Base-by-base conservation (phyloP, 2,329 filamentous ascomycete genomes). In the Pseudogymnoascus sp. region DNA sequence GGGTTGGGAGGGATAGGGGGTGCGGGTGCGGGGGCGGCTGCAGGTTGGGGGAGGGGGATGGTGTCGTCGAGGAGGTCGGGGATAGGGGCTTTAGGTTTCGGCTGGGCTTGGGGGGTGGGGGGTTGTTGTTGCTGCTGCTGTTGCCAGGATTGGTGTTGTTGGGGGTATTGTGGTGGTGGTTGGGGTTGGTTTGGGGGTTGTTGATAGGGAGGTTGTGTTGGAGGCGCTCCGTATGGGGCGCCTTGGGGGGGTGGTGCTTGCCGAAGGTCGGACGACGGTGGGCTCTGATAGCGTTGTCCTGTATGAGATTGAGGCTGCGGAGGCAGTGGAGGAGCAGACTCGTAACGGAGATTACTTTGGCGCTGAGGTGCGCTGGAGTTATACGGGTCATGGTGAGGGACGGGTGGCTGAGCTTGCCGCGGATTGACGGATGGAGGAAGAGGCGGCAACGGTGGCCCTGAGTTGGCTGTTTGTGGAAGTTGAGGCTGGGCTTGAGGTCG, bases 1-100 rank as follows among this genome's bases (percentile, higher is more conserved):
- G 23, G 95, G 71, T 99, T 99, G 0, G 92, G 93, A 0, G 95
- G 93, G 33, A 97, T 91, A 0, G 93, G 93, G 0, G 95, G 93
- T 0, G 91, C 85, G 5, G 88, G 82, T 10, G 79, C 75, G 2
- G 83, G 79, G 11, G 83, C 76, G 15, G 26, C 26, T 6, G 78
- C 70, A 7, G 23, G 50, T 59, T 29, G 50, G 23, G 50, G 50
- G 23, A 84, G 74, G 9, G 79, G 80, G 13, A 86, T 74, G 33
- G 84, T 83, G 0, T 68, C 70, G 60, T 73, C 71, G 62, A 89
- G 79, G 56, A 89, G 80, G 68, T 89, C 85, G 62, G 76, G 75
- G 68, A 68, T 69, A 59, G 71, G 72, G 31, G 70, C 66, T 37
- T 53, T 59, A 19, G 70, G 70, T 63, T 70, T 73, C 0, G 72